Conservation (phyloP, 1,284 basidiomycete species). For the Leccinum insolens region DNA sequence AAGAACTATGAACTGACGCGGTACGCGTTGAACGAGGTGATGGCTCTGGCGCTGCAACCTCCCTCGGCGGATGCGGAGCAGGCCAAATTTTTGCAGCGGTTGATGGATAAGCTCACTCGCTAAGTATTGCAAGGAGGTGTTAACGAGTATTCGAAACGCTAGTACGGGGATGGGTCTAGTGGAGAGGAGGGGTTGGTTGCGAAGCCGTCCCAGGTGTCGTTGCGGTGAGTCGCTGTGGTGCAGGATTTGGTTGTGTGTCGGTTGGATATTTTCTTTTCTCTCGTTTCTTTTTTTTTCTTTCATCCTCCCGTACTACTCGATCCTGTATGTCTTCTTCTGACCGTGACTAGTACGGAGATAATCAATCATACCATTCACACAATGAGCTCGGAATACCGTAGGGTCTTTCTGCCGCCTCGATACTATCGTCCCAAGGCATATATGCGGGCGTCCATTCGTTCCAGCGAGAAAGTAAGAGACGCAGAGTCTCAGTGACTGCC, state of each 20-base stretch:
- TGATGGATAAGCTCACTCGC: constrained; percentile 66
- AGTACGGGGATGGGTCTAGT: constrained; percentile 19
- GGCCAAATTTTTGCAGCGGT: constrained; percentile 60
- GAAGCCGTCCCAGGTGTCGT: constrained; percentile 23
- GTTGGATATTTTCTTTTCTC: neutral
- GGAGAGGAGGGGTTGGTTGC: constrained; percentile 18
- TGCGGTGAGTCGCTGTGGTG: constrained; percentile 13
- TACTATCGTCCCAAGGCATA: too few species aligned
- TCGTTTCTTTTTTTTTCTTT: neutral
- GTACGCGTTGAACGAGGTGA: constrained; percentile 76
- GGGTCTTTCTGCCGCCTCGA: too few species aligned
- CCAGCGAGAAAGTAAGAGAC: too few species aligned
- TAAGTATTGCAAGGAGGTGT: constrained; percentile 81
- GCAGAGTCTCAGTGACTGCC: too few species aligned
- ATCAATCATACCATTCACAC: too few species aligned
- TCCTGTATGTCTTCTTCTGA: too few species aligned
- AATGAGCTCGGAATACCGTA: too few species aligned
- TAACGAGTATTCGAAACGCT: constrained; percentile 61
- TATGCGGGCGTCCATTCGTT: too few species aligned
- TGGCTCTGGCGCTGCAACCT: constrained; percentile 55
- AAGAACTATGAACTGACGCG: constrained; percentile 82
- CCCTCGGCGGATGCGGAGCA: constrained; percentile 49
- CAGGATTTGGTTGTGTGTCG: neutral
- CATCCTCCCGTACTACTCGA: neutral
- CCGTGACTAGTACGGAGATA: too few species aligned